phyloP scores from a whole-genome alignment of 83 land plant species.

The Isoetes engelmannii region DNA sequence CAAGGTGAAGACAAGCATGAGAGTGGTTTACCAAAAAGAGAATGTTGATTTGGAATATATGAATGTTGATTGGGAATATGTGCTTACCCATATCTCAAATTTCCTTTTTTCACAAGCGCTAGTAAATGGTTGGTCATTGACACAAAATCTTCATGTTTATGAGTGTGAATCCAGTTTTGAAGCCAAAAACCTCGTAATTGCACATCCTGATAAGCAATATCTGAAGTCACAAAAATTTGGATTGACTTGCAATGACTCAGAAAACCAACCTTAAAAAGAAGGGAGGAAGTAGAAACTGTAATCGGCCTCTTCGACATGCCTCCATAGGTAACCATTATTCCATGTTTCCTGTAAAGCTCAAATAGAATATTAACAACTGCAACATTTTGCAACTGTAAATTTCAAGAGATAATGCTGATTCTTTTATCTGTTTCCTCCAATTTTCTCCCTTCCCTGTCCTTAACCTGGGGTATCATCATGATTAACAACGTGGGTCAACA shows the following conservation, averaged over 20 bases:
- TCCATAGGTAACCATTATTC: constrained; percentile 97
- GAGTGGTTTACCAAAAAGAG: not conserved
- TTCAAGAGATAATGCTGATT: no score
- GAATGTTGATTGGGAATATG: not conserved
- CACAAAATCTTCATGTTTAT: constrained; percentile 52
- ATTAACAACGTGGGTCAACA: no score
- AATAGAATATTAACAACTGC: not conserved
- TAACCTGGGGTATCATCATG: no score
- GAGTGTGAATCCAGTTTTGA: constrained; percentile 67
- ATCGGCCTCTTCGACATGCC: constrained; percentile 98
- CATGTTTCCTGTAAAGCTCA: constrained; percentile 55
- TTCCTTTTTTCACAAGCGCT: constrained; percentile 45
- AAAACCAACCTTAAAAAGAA: constrained; percentile 78
- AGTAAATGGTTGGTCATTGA: constrained; percentile 61
- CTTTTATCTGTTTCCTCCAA: no score
- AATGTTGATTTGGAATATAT: not conserved
- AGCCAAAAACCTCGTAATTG: constrained; percentile 82
- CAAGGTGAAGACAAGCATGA: no score
- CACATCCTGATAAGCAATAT: constrained; percentile 47
- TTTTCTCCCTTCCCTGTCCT: no score
- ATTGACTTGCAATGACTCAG: no score
- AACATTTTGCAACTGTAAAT: no score
- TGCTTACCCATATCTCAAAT: constrained; percentile 64
- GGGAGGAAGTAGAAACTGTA: constrained; percentile 77
- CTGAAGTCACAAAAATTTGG: no score